Base-by-base conservation (phyloP, 140 eudicot genomes). In the Stevia rebaudiana region DNA sequence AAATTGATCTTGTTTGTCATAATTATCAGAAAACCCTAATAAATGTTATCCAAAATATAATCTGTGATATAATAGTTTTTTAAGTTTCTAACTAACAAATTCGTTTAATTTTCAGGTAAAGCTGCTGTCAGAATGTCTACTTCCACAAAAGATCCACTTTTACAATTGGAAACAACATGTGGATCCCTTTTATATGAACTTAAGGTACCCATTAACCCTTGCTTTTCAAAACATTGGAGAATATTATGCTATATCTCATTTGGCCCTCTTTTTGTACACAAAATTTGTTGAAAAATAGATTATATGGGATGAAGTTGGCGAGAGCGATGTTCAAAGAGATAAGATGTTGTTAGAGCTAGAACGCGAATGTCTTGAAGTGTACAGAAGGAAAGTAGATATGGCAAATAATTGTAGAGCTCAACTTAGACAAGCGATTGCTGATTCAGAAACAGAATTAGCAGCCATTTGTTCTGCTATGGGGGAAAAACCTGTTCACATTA, bases 401-500 rank as follows among this genome's bases (percentile, higher is more conserved):
- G 86, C 86, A 31, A 76, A 79, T 46, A 81, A 61, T 42, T 68
- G 63, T 35, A 69, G 89, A 67, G 86, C 89, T 71, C 80, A 78
- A 74, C 65, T 86, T 39, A 61, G 80, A 53, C 89, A 82, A 30
- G 79, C 94, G 3, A 77, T 86, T 54, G 94, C 89, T 62, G 94
- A 82, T 75, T 81, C 86, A 43, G 83, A 82, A 65, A 84, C 85
- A 12, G 94, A 86, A 41, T 73, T 85, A 63, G 96, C 96, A 23
- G 79, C 87, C 23, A 78, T 88, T 22, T 88, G 96, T 75, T 82
- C 87, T 41, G 73, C 94, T 31, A 82, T 88, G 94, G 96, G 96
- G n/a, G 96, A 88, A 58, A 62, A 73, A 39, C 96, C 96, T 1
- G 83, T 80, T 25, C 94, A 85, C 76, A 82, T 88, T 70, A 85